A percentile compares a stretch with the other conserved stretches of the same genome.
These are phyloP conservation scores for Verbena officinalis DNA, from an alignment of 257 asterid genomes.

Conservation along the genomic window DNA sequence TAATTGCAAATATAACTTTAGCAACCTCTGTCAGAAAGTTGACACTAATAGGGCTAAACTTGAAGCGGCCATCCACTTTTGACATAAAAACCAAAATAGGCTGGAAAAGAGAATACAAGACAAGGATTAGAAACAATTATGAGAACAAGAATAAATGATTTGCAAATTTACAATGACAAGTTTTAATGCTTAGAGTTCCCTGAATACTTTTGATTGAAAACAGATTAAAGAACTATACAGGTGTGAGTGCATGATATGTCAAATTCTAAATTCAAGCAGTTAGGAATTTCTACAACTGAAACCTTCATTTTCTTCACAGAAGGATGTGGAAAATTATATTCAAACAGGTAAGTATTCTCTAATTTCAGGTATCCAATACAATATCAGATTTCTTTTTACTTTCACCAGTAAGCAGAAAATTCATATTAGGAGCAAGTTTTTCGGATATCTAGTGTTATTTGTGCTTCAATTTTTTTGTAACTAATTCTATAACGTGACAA, in stretches of 20 bases:
- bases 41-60: conserved; percentile 95
- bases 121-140: conserved; percentile 23
- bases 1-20: conserved; percentile 80
- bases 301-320: not conserved
- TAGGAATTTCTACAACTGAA: not conserved
- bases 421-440: not conserved
- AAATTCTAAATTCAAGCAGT: not conserved
- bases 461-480: not conserved
- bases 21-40: conserved; percentile 88
- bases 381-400: not conserved
- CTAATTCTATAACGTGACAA: not conserved
- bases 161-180: not conserved
- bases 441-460: not conserved
- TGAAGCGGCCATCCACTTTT: conserved; percentile 92
- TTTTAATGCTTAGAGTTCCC: no score
- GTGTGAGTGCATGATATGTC: conserved; percentile 9
- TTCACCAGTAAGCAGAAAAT: not conserved
- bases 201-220: no score
- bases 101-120: conserved; percentile 46
- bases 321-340: not conserved
- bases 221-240: not conserved
- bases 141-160: conserved; percentile 21
- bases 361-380: not conserved
- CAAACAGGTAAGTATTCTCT: not conserved
- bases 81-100: conserved; percentile 95